Percentiles rank a stretch among this genome's conserved stretches.
phyloP scores from a whole-genome alignment of 2,329 filamentous ascomycete genomes.

The Xylariaceae sp. region DNA sequence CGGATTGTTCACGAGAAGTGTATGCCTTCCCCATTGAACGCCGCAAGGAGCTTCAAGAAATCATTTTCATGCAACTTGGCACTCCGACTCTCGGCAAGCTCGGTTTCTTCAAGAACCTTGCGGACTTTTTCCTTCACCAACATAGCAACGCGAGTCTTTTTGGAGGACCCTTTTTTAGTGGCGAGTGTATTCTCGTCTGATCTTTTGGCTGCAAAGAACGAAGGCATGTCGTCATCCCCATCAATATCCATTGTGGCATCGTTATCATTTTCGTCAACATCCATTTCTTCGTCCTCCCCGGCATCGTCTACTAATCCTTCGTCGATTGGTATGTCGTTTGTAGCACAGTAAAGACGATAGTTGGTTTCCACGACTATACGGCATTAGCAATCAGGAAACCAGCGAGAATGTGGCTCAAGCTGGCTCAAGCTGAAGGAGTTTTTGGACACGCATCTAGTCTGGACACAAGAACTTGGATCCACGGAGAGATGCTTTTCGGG shows the following conservation, averaged over 20 bases:
- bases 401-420: background rate
- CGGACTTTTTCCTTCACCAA: constrained; percentile 83
- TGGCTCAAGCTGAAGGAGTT: too few relatives aligned
- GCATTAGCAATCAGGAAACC: constrained; percentile 46
- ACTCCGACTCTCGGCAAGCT: constrained; percentile 74
- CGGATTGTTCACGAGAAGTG: constrained; percentile 65
- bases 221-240: constrained; percentile 65
- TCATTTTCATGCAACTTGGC: constrained; percentile 90
- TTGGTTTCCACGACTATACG: constrained; percentile 86
- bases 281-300: constrained; percentile 38
- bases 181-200: constrained; percentile 43
- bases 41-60: constrained; percentile 73
- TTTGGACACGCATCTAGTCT: constrained; percentile 54
- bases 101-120: constrained; percentile 77
- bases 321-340: constrained; percentile 75
- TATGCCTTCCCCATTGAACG: constrained; percentile 88
- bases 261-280: constrained; percentile 39
- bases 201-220: constrained; percentile 67
- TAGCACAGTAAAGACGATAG: constrained; percentile 84
- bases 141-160: constrained; percentile 74
- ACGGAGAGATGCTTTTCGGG: background rate
- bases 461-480: background rate
- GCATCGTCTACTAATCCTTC: constrained; percentile 53
- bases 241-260: constrained; percentile 43
- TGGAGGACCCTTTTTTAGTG: constrained; percentile 58